phyloP scores from a whole-genome alignment of 768 basidiomycete genomes.

The Lentinula sp. region DNA sequence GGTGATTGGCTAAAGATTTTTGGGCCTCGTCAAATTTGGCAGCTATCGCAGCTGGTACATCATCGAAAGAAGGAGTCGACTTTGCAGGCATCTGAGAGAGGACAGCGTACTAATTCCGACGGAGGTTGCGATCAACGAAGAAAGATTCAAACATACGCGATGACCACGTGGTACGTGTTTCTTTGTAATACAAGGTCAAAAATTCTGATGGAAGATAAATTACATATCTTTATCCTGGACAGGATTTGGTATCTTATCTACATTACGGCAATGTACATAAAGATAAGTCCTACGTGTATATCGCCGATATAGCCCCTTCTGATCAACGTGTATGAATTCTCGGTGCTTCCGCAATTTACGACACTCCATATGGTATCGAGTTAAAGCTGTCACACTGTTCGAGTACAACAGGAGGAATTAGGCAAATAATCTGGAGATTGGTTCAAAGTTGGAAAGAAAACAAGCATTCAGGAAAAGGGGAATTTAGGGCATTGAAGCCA shows the following conservation, averaged over 20 bases:
- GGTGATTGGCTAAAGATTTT: slow-evolving; percentile 76
- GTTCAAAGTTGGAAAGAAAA: not conserved
- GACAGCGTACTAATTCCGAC: not conserved
- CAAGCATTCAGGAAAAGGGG: not conserved
- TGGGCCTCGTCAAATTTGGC: slow-evolving; percentile 76
- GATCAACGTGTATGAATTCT: not conserved
- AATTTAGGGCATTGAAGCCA: not conserved
- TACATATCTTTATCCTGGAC: not conserved
- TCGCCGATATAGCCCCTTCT: not conserved
- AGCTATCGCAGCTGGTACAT: slow-evolving; percentile 28
- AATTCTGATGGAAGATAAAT: not conserved
- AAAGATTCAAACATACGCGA: not conserved
- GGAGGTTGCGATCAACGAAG: not conserved
- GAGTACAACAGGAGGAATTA: not conserved
- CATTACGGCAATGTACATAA: not conserved
- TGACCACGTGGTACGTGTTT: slow-evolving; percentile 2
- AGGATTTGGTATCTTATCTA: not conserved
- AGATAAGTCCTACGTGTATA: not conserved
- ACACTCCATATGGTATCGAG: not conserved
- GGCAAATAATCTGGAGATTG: not conserved
- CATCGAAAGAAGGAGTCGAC: slow-evolving; percentile 2
- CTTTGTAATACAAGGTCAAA: not conserved
- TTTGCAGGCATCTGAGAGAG: slow-evolving; percentile 5
- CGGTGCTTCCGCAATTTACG: not conserved
- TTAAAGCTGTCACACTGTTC: not conserved